Percentiles rank a stretch among this genome's conserved stretches.
Evolutionary conservation across 225 moss, liverwort and hornwort species (phyloP).

Genomic region (Sphagnum contortum): DNA sequence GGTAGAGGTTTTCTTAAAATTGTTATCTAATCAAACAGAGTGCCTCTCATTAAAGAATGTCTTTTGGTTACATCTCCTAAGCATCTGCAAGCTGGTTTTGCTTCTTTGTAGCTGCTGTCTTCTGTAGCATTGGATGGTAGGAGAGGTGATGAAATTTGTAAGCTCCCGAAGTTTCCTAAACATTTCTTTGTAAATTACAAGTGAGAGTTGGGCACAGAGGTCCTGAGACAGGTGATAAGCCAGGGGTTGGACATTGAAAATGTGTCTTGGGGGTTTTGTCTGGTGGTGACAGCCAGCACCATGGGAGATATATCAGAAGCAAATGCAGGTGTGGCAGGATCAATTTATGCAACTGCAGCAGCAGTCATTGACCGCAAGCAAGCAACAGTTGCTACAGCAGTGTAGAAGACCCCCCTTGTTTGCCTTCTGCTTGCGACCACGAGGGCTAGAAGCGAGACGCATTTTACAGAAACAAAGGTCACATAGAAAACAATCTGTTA

Average conservation of each 20-base stretch:
- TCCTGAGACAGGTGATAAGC: no score
- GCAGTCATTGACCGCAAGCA: slow-evolving; percentile 51
- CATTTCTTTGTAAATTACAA: no score
- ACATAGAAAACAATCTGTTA: slow-evolving; percentile 65
- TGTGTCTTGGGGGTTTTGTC: slow-evolving; percentile 2
- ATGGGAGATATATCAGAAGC: slow-evolving; percentile 91
- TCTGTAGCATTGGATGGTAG: not conserved
- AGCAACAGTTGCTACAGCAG: slow-evolving; percentile 54
- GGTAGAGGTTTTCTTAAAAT: no score
- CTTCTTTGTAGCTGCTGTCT: no score
- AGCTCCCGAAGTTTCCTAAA: not conserved
- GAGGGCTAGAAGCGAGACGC: slow-evolving; percentile 74
- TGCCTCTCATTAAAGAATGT: no score
- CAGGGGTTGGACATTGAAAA: not conserved
- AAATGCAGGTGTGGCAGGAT: slow-evolving; percentile 63
- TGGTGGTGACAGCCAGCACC: slow-evolving; percentile 66
- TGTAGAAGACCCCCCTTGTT: slow-evolving; percentile 72
- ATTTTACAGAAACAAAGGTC: slow-evolving; percentile 86
- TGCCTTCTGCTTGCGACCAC: slow-evolving; percentile 94
- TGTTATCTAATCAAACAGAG: no score
- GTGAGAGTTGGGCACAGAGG: no score
- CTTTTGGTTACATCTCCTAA: no score
- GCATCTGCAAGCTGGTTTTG: no score
- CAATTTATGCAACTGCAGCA: slow-evolving; percentile 60
- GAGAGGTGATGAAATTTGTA: not conserved